Conservation (phyloP, 352 stramenopile species). For the Phytophthora hybrid region DNA sequence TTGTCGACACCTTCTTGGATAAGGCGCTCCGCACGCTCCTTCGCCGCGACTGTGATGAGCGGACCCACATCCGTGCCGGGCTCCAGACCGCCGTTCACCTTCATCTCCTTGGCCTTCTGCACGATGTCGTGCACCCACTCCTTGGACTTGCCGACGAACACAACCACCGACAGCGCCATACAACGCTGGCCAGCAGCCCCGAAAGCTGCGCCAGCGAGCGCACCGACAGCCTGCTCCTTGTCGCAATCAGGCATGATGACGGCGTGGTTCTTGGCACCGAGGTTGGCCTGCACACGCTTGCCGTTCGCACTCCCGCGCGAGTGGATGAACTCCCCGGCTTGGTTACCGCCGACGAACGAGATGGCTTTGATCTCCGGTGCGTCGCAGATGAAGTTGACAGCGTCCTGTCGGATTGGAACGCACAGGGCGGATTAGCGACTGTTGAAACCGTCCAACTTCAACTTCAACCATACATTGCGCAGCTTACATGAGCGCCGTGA, state of each 20-base stretch:
- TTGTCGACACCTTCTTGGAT: conserved; percentile 92
- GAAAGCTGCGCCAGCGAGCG: conserved; percentile 94
- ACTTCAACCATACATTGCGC: conserved; percentile 1
- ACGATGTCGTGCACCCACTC: conserved; percentile 95
- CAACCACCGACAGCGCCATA: conserved; percentile 96
- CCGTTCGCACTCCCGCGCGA: conserved; percentile 85
- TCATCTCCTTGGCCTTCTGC: conserved; percentile 90
- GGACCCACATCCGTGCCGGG: conserved; percentile 81
- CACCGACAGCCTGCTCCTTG: conserved; percentile 89
- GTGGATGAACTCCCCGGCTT: conserved; percentile 96
- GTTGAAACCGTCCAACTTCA: conserved; percentile 4
- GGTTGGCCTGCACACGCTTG: conserved; percentile 97
- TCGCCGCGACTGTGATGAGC: conserved; percentile 92
- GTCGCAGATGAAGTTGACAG: conserved; percentile 97
- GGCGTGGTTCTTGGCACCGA: conserved; percentile 99
- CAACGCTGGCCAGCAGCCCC: conserved; percentile 98
- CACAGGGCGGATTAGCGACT: conserved; percentile 10
- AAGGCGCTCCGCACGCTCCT: conserved; percentile 89
- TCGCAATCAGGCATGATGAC: conserved; percentile 95
- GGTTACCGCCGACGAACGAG: conserved; percentile 96
- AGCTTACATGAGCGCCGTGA: conserved; percentile 74
- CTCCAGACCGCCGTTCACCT: conserved; percentile 90
- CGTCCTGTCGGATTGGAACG: conserved; percentile 53
- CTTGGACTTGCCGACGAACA: conserved; percentile 96
- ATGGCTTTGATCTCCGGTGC: conserved; percentile 95